Conservation (phyloP, 257 asterid species). For the Echium plantagineum region DNA sequence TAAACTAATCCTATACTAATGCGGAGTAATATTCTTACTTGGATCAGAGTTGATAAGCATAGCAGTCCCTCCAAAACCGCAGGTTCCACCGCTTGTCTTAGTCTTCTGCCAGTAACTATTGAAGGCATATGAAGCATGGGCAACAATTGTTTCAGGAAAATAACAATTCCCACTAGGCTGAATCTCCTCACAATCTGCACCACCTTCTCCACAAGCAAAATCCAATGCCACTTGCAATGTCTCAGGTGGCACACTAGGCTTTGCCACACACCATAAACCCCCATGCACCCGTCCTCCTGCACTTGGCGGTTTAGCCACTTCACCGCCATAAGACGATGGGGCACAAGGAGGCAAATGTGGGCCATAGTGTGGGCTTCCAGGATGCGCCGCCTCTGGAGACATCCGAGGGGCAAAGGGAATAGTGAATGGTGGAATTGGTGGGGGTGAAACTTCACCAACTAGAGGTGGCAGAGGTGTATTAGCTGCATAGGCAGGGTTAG, state of each 20-base stretch:
- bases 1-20: not conserved
- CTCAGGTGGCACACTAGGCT: conserved; percentile 81
- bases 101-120: conserved; percentile 86
- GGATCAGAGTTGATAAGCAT: conserved; percentile 79
- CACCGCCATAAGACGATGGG: conserved; percentile 29
- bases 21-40: conserved; percentile 45
- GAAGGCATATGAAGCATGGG: conserved; percentile 89
- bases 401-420: conserved; percentile 25
- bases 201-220: conserved; percentile 87
- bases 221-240: conserved; percentile 73
- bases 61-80: conserved; percentile 91
- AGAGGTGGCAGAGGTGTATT: conserved; percentile 65
- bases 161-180: conserved; percentile 50
- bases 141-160: conserved; percentile 55
- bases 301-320: conserved; percentile 13
- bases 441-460: conserved; percentile 42
- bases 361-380: conserved; percentile 39
- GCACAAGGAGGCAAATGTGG: conserved; percentile 67
- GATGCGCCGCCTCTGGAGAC: conserved; percentile 35
- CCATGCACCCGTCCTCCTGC: conserved; percentile 23
- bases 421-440: conserved; percentile 27
- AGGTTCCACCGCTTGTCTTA: conserved; percentile 56
- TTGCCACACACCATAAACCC: conserved; percentile 89
- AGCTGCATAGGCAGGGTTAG: conserved; percentile 35
- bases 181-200: conserved; percentile 73